phyloP scores from a whole-genome alignment of 164 flowering plant species.

The Nymphaea colorata region DNA sequence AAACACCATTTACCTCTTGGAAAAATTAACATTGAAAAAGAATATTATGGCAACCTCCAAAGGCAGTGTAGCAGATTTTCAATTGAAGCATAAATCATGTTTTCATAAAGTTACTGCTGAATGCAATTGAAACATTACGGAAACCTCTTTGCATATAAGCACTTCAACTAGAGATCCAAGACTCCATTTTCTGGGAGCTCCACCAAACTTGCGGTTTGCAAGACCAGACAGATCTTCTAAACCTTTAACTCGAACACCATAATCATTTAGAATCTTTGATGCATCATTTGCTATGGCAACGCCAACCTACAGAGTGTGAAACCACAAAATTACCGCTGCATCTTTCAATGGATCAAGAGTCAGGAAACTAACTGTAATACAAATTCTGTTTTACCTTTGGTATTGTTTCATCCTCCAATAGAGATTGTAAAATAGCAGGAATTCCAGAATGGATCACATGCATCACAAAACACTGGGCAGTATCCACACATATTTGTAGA shows the following conservation, averaged over 20 bases:
- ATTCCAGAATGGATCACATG: conserved; percentile 84
- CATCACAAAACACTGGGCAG: conserved; percentile 54
- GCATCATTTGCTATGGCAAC: conserved; percentile 58
- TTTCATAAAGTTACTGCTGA: not conserved
- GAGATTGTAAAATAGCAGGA: conserved; percentile 37
- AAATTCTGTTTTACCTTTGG: conserved; percentile 29
- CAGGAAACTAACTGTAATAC: not conserved
- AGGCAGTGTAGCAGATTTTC: not conserved
- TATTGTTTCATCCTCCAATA: conserved; percentile 56
- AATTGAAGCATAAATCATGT: not conserved
- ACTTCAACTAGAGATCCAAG: conserved; percentile 50
- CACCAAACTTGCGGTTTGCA: conserved; percentile 63
- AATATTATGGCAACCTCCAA: not conserved
- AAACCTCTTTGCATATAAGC: conserved; percentile 51
- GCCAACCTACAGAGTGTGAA: conserved; percentile 49
- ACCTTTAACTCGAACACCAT: conserved; percentile 39
- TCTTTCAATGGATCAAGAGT: not conserved
- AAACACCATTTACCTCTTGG: not conserved
- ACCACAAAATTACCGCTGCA: not conserved
- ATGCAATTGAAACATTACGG: not conserved
- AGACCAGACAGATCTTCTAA: conserved; percentile 47
- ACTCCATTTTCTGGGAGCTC: conserved; percentile 40
- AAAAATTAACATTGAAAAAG: no score
- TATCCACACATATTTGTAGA: conserved; percentile 65
- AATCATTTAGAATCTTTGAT: conserved; percentile 49